Base-by-base conservation (phyloP, 257 asterid species). In the Cynanchum wilfordii region DNA sequence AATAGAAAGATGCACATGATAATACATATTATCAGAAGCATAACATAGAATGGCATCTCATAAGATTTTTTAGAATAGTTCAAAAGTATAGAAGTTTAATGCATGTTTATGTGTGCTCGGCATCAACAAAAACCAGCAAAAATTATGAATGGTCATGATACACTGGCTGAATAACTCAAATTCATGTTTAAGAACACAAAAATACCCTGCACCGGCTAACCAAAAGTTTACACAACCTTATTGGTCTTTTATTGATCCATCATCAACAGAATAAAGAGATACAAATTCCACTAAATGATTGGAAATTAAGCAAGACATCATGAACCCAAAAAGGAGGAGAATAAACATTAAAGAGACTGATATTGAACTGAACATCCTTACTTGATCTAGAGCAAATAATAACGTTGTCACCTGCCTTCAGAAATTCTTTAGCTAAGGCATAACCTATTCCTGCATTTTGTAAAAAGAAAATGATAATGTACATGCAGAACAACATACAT, bases 361-460 rank as follows among this genome's bases (percentile, higher is more conserved):
- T 15, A 33, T 33, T 8, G 17, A 64, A 36, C 69, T 3, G 27
- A 33, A 33, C 16, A 64, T 62, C 40, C 72, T 78, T 74, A 87
- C 97, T 96, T 75, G 97, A 83, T 86, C 99, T 87, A 42, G 99
- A 94, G 86, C 99, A 91, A 79, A 91, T 83, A 58, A 94, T 78
- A 73, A 94, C 96, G 79, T 83, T 91, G 82, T 94, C 99, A 59
- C 97, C 97, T 54, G 89, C 90, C 84, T 89, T 87, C 74, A 91
- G 80, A 81, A 91, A 94, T 76, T 91, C 97, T 78, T 86, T 87
- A 29, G 97, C 99, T 79, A 94, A 88, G 71, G 99, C 97, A 84
- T 87, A 91, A 52, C 97, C 99, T 42, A 91, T 88, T 69, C 99
- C 99, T 94, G 90, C 66, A 85, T 79, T 42, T 42, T 33, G 51